Percentiles rank a stretch among this genome's conserved stretches.
These are phyloP conservation scores for Cucurbita ficifolia DNA, from an alignment of 306 rosid species.

Conservation along the genomic window DNA sequence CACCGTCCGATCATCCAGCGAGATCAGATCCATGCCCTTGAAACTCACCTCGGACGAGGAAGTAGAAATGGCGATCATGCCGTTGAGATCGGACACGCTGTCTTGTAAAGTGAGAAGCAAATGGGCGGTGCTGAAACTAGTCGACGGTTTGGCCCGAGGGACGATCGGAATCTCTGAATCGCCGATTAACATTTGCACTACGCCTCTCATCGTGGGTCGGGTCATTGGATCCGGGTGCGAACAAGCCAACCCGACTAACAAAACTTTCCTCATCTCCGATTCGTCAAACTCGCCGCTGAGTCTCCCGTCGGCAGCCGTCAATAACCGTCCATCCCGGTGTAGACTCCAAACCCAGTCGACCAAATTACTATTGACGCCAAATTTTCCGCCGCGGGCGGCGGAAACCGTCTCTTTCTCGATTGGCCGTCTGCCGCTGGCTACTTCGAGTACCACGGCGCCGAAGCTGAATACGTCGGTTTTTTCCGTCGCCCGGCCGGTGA, in stretches of 20 bases:
- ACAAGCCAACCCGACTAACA: slow-evolving; percentile 69
- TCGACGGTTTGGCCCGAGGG: slow-evolving; percentile 55
- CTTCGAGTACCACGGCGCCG: slow-evolving; percentile 93
- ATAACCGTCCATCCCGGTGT: slow-evolving; percentile 60
- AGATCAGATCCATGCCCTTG: slow-evolving; percentile 38
- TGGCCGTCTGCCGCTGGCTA: slow-evolving; percentile 81
- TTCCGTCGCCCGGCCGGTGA: slow-evolving; percentile 80
- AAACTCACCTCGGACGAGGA: slow-evolving; percentile 54
- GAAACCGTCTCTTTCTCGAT: slow-evolving; percentile 47
- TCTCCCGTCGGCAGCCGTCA: slow-evolving; percentile 48
- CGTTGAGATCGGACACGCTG: slow-evolving; percentile 80
- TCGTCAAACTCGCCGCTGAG: slow-evolving; percentile 52
- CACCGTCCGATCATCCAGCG: slow-evolving; percentile 11
- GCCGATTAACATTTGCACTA: slow-evolving; percentile 78
- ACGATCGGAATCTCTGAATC: slow-evolving; percentile 79
- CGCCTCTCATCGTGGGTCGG: slow-evolving; percentile 74
- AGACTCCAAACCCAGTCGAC: slow-evolving; percentile 97
- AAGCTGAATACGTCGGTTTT: slow-evolving; percentile 89
- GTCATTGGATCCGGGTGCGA: slow-evolving; percentile 68
- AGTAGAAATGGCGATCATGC: slow-evolving; percentile 50
- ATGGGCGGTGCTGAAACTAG: slow-evolving; percentile 57
- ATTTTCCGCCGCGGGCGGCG: slow-evolving; percentile 27
- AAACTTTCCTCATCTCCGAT: slow-evolving; percentile 51
- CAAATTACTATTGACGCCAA: slow-evolving; percentile 44
- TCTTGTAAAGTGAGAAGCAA: slow-evolving; percentile 67